A percentile compares a stretch with the other conserved stretches of the same genome.
Evolutionary conservation across 371 early-diverging fungal species (phyloP).

Genomic region (Actinomortierella wolfii): DNA sequence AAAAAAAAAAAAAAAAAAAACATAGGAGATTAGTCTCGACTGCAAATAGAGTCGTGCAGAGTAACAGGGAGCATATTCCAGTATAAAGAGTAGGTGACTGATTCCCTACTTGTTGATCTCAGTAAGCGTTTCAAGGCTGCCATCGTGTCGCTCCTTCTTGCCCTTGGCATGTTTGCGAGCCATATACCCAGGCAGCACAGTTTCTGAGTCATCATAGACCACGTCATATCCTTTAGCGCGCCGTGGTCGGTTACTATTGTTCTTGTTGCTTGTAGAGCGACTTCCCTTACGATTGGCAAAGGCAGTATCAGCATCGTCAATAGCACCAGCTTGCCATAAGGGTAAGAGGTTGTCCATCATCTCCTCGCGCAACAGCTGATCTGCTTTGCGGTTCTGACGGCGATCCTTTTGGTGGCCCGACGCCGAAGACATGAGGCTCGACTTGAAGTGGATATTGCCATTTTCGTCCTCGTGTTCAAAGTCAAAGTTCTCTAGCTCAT

Average conservation of each 20-base stretch:
- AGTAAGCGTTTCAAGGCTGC: slow-evolving; percentile 28
- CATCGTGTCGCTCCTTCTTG: slow-evolving; percentile 34
- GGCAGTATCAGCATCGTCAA: slow-evolving; percentile 27
- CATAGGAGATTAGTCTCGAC: no score
- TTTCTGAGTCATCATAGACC: slow-evolving; percentile 18
- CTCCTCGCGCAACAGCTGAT: slow-evolving; percentile 27
- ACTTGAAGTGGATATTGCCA: slow-evolving; percentile 25
- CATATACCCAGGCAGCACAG: no score
- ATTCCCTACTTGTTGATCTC: slow-evolving; percentile 28
- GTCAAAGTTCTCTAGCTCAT: slow-evolving; percentile 14
- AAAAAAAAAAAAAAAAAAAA: no score
- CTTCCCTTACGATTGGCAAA: slow-evolving; percentile 6
- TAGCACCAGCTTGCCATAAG: slow-evolving; percentile 32
- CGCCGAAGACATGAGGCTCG: slow-evolving; percentile 1
- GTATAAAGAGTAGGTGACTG: no score
- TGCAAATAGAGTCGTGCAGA: no score
- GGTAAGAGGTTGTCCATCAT: slow-evolving; percentile 25
- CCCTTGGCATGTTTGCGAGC: slow-evolving; percentile 13
- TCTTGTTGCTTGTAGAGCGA: neutral
- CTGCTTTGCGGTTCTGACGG: slow-evolving; percentile 27
- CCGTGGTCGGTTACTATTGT: no score
- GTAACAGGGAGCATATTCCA: no score
- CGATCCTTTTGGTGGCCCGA: slow-evolving; percentile 17
- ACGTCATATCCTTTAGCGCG: slow-evolving; percentile 38
- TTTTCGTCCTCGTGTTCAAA: slow-evolving; percentile 40